Evolutionary conservation across 345 rosid genomes (phyloP).

Genomic region (Sisymbrium altissimum): DNA sequence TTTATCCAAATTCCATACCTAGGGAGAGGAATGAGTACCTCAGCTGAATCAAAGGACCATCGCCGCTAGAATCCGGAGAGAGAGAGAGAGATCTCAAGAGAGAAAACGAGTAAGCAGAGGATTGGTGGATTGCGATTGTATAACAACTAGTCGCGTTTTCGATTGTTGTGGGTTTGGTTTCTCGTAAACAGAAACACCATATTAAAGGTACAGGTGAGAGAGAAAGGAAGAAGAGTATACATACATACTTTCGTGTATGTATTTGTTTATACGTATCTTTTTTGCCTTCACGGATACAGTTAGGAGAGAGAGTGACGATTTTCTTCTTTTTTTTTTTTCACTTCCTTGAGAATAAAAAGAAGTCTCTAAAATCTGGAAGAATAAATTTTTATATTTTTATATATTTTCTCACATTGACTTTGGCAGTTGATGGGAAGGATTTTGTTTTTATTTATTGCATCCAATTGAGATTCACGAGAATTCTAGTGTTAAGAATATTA

Average conservation of each 20-base stretch:
- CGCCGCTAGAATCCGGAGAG: neutral
- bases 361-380: conserved; percentile 15
- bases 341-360: conserved; percentile 16
- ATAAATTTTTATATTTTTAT: neutral
- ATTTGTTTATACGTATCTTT: conserved; percentile 31
- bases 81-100: conserved; percentile 28
- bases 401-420: conserved; percentile 24
- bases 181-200: conserved; percentile 30
- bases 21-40: conserved; percentile 18
- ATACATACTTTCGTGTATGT: conserved; percentile 21
- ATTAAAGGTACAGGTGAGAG: conserved; percentile 29
- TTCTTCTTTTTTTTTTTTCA: neutral
- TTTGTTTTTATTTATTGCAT: conserved; percentile 36
- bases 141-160: conserved; percentile 4
- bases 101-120: neutral
- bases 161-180: conserved; percentile 29
- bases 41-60: conserved; percentile 33
- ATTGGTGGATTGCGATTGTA: conserved; percentile 12
- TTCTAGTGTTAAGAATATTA: neutral
- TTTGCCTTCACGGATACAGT: conserved; percentile 38
- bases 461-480: conserved; percentile 32
- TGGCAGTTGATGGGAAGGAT: conserved; percentile 28
- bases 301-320: conserved; percentile 30
- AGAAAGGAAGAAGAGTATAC: conserved; percentile 26
- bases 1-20: too few species aligned